Conservation (phyloP, 352 stramenopile species). For the Phytophthora crassamura region DNA sequence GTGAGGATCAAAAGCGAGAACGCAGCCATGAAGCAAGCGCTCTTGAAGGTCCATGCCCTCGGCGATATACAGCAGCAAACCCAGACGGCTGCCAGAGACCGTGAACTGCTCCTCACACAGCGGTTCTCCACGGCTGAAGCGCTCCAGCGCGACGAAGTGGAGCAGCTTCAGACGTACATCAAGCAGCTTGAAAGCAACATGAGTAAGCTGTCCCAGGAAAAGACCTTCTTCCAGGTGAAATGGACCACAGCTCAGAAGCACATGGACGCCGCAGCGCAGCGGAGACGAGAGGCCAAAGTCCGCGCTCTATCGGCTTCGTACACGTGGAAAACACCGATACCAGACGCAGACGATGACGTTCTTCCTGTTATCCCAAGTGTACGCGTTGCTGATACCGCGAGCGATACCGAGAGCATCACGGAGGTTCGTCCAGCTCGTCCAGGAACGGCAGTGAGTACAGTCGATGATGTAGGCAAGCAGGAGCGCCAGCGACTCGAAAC, state of each 20-base stretch:
- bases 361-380: not conserved
- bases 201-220: conserved; percentile 54
- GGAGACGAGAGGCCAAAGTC: conserved; percentile 56
- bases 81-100: conserved; percentile 43
- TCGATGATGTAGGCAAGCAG: conserved; percentile 6
- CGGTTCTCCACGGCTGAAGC: conserved; percentile 44
- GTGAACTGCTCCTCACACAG: conserved; percentile 44
- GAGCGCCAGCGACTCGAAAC: conserved; percentile 16
- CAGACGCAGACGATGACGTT: conserved; percentile 2
- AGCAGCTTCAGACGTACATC: conserved; percentile 55
- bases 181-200: conserved; percentile 59
- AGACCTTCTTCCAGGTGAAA: conserved; percentile 53
- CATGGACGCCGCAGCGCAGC: conserved; percentile 44
- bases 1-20: conserved; percentile 70
- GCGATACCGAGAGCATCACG: conserved; percentile 43
- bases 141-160: conserved; percentile 52
- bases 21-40: conserved; percentile 65
- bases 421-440: conserved; percentile 39
- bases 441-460: conserved; percentile 10
- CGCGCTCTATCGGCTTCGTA: conserved; percentile 54
- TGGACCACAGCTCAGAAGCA: conserved; percentile 53
- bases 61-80: conserved; percentile 68
- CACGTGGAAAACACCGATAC: conserved; percentile 14
- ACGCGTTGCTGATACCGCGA: conserved; percentile 10
- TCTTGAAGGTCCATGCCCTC: conserved; percentile 72